These are phyloP conservation scores for Penicillium canariense DNA, from an alignment of 495 filamentous ascomycete genomes.

Conservation along the genomic window DNA sequence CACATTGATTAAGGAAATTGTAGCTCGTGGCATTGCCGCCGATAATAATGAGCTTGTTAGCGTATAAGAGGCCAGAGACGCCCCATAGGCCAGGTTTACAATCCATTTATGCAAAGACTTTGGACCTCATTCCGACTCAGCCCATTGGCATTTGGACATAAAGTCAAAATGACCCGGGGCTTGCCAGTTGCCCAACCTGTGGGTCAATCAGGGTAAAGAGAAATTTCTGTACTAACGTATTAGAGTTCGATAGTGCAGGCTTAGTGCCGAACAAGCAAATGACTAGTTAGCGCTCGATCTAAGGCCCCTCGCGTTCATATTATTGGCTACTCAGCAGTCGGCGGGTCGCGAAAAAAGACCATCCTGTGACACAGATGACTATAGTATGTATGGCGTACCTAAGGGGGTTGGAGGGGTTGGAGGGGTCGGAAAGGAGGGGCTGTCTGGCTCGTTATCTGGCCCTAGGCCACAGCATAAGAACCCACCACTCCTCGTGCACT, in stretches of 20 bases:
- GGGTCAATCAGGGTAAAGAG: not conserved
- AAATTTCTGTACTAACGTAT: not conserved
- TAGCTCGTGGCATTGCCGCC: no score
- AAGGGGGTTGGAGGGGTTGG: no score
- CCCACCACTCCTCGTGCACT: not conserved
- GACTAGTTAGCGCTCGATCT: not conserved
- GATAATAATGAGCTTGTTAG: no score
- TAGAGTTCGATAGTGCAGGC: conserved; percentile 1
- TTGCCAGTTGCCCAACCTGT: not conserved
- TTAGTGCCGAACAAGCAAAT: not conserved
- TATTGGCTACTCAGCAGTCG: not conserved
- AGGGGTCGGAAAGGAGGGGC: not conserved
- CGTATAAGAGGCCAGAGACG: no score
- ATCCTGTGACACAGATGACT: not conserved
- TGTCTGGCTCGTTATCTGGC: not conserved
- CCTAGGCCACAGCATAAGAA: not conserved
- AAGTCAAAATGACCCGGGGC: not conserved
- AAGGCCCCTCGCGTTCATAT: not conserved
- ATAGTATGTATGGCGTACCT: no score
- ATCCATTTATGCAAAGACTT: not conserved
- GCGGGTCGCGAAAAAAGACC: not conserved
- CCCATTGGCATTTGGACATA: no score
- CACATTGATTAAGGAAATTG: no score
- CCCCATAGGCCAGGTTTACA: not conserved
- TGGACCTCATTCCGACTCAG: not conserved